phyloP scores from a whole-genome alignment of 768 basidiomycete genomes.

The Megacollybia marginata region DNA sequence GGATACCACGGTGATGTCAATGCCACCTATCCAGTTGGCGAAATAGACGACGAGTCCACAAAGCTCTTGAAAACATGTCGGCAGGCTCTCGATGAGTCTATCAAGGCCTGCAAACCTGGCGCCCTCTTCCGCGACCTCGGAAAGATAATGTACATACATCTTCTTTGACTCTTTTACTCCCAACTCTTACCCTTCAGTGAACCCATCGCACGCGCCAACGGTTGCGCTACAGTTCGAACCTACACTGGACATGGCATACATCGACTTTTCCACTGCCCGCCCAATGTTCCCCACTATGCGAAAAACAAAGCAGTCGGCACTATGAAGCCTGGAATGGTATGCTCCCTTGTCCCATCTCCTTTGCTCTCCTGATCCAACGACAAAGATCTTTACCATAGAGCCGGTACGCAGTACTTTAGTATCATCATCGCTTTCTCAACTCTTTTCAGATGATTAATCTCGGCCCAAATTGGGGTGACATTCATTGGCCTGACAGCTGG shows the following conservation, averaged over 20 bases:
- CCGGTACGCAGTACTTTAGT: slow-evolving; percentile 41
- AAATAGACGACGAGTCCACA: slow-evolving; percentile 74
- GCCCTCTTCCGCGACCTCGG: slow-evolving; percentile 84
- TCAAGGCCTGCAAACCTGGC: slow-evolving; percentile 91
- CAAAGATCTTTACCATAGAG: slow-evolving; percentile 67
- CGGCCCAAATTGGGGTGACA: slow-evolving; percentile 66
- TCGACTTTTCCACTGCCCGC: slow-evolving; percentile 74
- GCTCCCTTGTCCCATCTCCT: slow-evolving; percentile 13
- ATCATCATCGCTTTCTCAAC: not conserved
- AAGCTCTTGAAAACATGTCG: slow-evolving; percentile 80
- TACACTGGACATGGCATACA: slow-evolving; percentile 93
- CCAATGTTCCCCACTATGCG: slow-evolving; percentile 92
- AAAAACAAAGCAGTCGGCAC: slow-evolving; percentile 89
- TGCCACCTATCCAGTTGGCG: slow-evolving; percentile 86
- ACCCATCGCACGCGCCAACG: slow-evolving; percentile 72
- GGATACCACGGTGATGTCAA: slow-evolving; percentile 93
- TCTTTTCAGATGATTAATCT: slow-evolving; percentile 80
- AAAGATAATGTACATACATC: slow-evolving; percentile 65
- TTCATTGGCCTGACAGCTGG: slow-evolving; percentile 95
- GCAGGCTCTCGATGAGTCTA: slow-evolving; percentile 80
- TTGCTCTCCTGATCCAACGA: not conserved
- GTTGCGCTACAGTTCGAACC: slow-evolving; percentile 85
- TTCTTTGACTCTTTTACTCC: not conserved
- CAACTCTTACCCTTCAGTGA: slow-evolving; percentile 42
- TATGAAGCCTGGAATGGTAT: slow-evolving; percentile 91